Percentiles rank a stretch among this genome's conserved stretches.
phyloP scores from a whole-genome alignment of 1,284 basidiomycete species.

The Moniliophthora roreri region DNA sequence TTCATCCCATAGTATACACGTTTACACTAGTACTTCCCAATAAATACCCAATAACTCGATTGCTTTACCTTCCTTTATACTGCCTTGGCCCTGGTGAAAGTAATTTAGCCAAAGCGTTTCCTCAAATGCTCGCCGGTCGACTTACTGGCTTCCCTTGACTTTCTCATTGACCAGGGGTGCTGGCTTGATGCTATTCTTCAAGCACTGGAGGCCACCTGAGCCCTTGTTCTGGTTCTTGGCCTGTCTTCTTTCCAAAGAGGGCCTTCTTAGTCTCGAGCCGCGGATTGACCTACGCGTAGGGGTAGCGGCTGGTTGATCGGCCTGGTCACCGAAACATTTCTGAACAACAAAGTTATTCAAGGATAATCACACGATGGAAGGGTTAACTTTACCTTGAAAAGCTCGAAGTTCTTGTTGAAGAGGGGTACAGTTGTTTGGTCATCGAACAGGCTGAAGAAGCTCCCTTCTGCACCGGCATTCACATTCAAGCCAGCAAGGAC shows the following conservation, averaged over 20 bases:
- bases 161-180: background rate
- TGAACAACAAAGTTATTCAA: conserved; percentile 1
- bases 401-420: conserved; percentile 21
- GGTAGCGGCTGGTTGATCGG: background rate
- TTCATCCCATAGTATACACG: background rate
- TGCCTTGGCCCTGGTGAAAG: background rate
- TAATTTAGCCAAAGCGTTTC: background rate
- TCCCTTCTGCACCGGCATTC: conserved; percentile 20
- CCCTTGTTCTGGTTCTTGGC: background rate
- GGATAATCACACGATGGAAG: background rate
- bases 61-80: background rate
- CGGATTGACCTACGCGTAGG: background rate
- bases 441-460: conserved; percentile 22
- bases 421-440: conserved; percentile 13
- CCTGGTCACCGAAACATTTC: conserved; percentile 21
- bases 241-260: background rate
- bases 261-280: no score
- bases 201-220: background rate
- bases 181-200: conserved; percentile 3
- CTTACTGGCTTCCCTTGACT: background rate
- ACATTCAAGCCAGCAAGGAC: conserved; percentile 19
- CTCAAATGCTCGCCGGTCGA: background rate
- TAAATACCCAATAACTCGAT: no score
- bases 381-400: conserved; percentile 23
- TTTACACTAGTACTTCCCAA: no score